Percentiles rank a stretch among this genome's conserved stretches.
Conservation (phyloP, 2,329 filamentous ascomycete genomes). For the Nothophaeocryptopus gaeumannii region DNA sequence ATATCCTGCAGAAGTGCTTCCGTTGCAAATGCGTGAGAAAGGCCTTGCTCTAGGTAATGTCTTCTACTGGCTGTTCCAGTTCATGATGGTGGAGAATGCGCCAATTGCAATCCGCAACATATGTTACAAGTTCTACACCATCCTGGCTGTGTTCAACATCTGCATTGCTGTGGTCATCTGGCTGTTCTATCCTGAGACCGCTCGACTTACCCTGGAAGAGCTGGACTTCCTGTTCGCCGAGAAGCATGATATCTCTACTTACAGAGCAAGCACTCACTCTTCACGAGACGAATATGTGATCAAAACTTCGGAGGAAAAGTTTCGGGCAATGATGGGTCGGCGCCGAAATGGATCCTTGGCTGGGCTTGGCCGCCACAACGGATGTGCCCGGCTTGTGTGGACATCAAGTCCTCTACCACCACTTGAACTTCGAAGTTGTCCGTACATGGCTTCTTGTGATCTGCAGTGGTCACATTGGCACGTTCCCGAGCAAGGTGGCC, state of each 20-base stretch:
- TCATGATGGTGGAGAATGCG: constrained; percentile 17
- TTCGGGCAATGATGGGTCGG: neutral
- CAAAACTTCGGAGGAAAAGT: no score
- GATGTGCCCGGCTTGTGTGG: no score
- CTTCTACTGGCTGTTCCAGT: constrained; percentile 17
- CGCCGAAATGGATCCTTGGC: neutral
- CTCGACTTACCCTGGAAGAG: constrained; percentile 43
- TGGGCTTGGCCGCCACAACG: no score
- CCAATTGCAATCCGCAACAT: constrained; percentile 43
- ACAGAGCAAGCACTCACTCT: neutral
- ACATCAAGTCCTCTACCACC: no score
- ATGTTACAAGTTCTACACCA: constrained; percentile 30
- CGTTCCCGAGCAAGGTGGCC: no score
- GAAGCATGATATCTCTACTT: neutral
- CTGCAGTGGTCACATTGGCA: no score
- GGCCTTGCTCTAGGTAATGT: constrained; percentile 10
- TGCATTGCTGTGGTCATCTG: constrained; percentile 5
- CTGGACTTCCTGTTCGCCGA: constrained; percentile 39
- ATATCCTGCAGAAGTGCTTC: constrained; percentile 14
- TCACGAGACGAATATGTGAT: no score
- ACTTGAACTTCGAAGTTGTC: no score
- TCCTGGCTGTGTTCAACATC: constrained; percentile 13
- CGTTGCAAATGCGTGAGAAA: constrained; percentile 10
- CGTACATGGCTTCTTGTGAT: no score
- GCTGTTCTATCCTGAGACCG: constrained; percentile 46